Base-by-base conservation (phyloP, 2,329 filamentous ascomycete species). In the Helminthosporium solani region DNA sequence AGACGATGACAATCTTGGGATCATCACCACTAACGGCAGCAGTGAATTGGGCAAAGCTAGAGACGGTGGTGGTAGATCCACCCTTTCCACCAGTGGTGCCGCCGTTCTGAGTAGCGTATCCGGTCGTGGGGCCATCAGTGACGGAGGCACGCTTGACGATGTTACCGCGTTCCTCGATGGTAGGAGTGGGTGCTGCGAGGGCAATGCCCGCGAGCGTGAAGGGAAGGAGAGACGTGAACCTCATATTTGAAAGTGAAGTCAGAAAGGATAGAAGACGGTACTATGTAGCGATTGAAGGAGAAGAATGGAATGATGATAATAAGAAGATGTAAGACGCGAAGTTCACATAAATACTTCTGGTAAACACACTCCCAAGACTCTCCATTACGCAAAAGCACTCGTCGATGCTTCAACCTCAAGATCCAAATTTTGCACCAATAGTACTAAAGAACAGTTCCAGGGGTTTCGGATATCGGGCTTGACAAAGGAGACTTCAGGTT, bases 1-100 rank as follows among this genome's bases (percentile, higher is more conserved):
- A 72, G 53, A 80, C 64, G 46, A 72, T 70, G 46, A 78, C 71
- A 35, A 80, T 75, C 33, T 70, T 70, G 14, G 73, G 70, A 2
- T 63, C 63, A 14, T 74, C 67, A 14, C 70, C 74, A 9, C 63
- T 57, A 9, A 78, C 75, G 7, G 77, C 78, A 0, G 70, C 64
- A 7, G 68, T 62, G 33, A 81, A 70, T 34, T 73, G 68, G 16
- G 58, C 65, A 18, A 64, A 56, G 23, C 58, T 58, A n/a, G 60
- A 55, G 28, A 73, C 70, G 23, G 63, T 64, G 42, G 68, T 60
- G 15, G 60, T 63, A 27, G 56, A 58, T 15, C 70, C 70, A 12
- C 68, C 67, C 42, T 59, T 60, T 47, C 71, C 71, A 46, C 70
- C 71, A 19, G 66, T 71, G 9, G 71, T 73, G 36, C 66, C 65